Evolutionary conservation across 1,139 yeast species (phyloP), one percentile per base, ranked within the genome.

Genomic region (Blastobotrys ciferrii): DNA sequence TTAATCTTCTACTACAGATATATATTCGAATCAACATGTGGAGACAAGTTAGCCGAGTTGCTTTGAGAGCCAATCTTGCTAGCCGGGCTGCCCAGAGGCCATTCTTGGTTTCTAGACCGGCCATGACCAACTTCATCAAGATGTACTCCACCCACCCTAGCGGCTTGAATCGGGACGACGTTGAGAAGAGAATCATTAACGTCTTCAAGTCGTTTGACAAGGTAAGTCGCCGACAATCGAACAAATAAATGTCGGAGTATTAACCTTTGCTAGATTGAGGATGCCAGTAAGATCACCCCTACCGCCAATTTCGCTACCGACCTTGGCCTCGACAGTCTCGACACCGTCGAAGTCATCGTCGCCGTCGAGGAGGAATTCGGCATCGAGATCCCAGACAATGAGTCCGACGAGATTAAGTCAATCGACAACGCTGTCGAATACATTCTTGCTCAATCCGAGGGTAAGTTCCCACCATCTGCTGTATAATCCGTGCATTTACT

Each of bases 301-400:
- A 70, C 72, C 14, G 78, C 94, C 6, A 74, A 82, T 33, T 86
- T 84, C 66, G 71, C 81, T 41, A 81, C 78, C 57, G 96, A 88
- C 65, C 76, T 88, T 58, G 95, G 95, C 1, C 77, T 87, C 60
- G 96, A 88, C 71, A 84, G 92, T 30, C 78, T 88, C 64, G 96
- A 88, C 63, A 84, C 86, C 32, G 96, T 87, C 42, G 96, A 88
- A 67, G 91, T 87, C 38, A 79, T 88, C 38, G 87, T 88, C 88
- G 95, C 87, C 61, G 80, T 88, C 54, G 96, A 88, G 70, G 95
- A 87, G 61, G 76, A 72, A 56, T 72, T 72, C 59, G 68, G 71
- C 55, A 73, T 76, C 56, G 86, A 82, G 65, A 87, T 88, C 66
- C 94, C 95, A 43, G 96, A 88, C 63, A 61, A 61, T 49, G 65